Base-by-base conservation (phyloP, 2,329 filamentous ascomycete genomes). In the Cladophialophora bantiana region DNA sequence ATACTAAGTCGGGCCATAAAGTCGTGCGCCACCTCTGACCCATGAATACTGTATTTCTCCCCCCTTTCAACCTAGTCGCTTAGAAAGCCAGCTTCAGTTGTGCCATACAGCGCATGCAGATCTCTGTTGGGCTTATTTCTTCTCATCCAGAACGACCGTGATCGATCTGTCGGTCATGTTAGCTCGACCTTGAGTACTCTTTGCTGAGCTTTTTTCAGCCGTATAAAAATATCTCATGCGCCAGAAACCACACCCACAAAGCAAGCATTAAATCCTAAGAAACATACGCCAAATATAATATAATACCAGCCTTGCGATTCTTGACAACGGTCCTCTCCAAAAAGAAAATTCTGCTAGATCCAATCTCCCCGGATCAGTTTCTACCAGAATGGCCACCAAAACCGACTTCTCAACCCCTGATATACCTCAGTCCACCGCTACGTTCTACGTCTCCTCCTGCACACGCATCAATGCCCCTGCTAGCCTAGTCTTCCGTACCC, bases 381-480 rank as follows among this genome's bases (percentile, higher is more conserved):
- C 20, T 15, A 59, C 6, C 45, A 67, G 62, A 60, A 50, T 56
- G 35, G 56, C 50, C 13, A 66, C 68, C 6, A 68, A 67, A 50
- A 68, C 69, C 38, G 64, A 72, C 26, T 72, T 71, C 50, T 69
- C 70, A 31, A 77, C 76, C 3, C 76, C 78, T 6, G 75, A 70
- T 66, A 78, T 80, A 66, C 62, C 72, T 35, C 70, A 73, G 40
- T 70, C 73, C 12, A 65, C 75, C 38, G 76, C 77, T 50, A 67
- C 71, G 54, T 70, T 77, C 50, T 72, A 76, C 67, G 65, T 77
- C 65, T 72, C 76, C 62, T 77, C 76, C 72, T 75, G 77, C 59
- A 76, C 72, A 53, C 69, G 72, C 36, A 82, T 83, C 73, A 71
- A 74, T 52, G 81, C 81, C 1, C 76, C 80, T 7, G 75, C 80